Evolutionary conservation across 352 stramenopile species (phyloP).

Genomic region (Pythium sukuiense): DNA sequence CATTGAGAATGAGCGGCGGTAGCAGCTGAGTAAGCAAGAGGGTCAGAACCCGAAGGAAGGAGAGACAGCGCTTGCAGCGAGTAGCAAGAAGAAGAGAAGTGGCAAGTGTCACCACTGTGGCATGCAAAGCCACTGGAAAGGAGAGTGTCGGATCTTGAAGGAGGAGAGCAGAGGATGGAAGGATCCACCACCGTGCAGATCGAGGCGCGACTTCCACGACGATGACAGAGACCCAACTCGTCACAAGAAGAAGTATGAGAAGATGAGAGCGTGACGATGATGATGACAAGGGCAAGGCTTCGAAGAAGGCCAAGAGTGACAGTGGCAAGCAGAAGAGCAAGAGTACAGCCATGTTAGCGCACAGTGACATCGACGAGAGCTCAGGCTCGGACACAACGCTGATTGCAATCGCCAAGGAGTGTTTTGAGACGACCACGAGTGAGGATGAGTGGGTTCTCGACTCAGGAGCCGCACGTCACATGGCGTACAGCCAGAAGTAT

Average conservation of each 20-base stretch:
- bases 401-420: constrained; percentile 1
- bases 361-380: constrained; percentile 4
- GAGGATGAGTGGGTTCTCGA: constrained; percentile 7
- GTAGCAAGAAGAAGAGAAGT: neutral
- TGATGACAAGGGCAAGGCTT: constrained; percentile 2
- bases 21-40: constrained; percentile 5
- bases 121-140: neutral
- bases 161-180: constrained; percentile 8
- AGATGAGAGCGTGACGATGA: constrained; percentile 5
- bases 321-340: neutral
- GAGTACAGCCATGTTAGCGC: neutral
- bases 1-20: constrained; percentile 5
- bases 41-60: neutral
- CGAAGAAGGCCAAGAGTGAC: constrained; percentile 6
- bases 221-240: constrained; percentile 13
- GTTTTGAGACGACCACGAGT: neutral
- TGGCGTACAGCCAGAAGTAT: constrained; percentile 1
- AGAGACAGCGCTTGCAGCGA: constrained; percentile 11
- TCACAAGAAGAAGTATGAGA: neutral
- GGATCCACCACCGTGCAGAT: constrained; percentile 8
- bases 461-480: constrained; percentile 8
- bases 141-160: constrained; percentile 1
- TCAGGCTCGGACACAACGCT: neutral
- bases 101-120: constrained; percentile 5
- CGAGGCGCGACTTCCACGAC: neutral